phyloP scores from a whole-genome alignment of 2,329 filamentous ascomycete species.

The Dothistroma septosporum region DNA sequence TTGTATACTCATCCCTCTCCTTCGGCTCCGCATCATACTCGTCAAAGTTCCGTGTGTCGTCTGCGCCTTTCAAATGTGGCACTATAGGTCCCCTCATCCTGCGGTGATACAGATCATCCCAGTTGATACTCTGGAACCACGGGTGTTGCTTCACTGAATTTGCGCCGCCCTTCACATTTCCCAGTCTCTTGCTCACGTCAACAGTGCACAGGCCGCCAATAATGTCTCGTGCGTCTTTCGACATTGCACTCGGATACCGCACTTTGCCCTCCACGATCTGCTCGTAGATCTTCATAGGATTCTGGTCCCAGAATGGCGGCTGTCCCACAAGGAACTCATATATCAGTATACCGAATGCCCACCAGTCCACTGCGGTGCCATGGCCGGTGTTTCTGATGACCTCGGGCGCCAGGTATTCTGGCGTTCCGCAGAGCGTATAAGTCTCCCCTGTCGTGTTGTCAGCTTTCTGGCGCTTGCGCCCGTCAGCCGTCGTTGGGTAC shows the following conservation, averaged over 20 bases:
- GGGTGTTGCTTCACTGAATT: conserved; percentile 67
- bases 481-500: conserved; percentile 17
- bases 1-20: conserved; percentile 61
- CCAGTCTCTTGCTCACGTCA: conserved; percentile 71
- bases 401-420: conserved; percentile 79
- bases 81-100: conserved; percentile 66
- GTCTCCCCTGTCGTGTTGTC: conserved; percentile 55
- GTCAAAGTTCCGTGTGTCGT: conserved; percentile 78
- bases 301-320: conserved; percentile 82
- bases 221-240: conserved; percentile 66
- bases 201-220: conserved; percentile 73
- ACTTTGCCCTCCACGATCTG: conserved; percentile 75
- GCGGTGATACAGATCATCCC: conserved; percentile 66
- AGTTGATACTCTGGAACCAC: conserved; percentile 70
- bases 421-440: conserved; percentile 78
- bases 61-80: conserved; percentile 66
- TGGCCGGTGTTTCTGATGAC: conserved; percentile 78
- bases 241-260: conserved; percentile 66
- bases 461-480: conserved; percentile 12
- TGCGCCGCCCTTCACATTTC: conserved; percentile 73
- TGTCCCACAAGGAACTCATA: conserved; percentile 84
- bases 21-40: conserved; percentile 73
- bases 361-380: conserved; percentile 75
- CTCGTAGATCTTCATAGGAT: conserved; percentile 82
- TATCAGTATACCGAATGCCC: conserved; percentile 77